phyloP scores from a whole-genome alignment of 164 flowering plant genomes.

The Nymphaea thermarum region DNA sequence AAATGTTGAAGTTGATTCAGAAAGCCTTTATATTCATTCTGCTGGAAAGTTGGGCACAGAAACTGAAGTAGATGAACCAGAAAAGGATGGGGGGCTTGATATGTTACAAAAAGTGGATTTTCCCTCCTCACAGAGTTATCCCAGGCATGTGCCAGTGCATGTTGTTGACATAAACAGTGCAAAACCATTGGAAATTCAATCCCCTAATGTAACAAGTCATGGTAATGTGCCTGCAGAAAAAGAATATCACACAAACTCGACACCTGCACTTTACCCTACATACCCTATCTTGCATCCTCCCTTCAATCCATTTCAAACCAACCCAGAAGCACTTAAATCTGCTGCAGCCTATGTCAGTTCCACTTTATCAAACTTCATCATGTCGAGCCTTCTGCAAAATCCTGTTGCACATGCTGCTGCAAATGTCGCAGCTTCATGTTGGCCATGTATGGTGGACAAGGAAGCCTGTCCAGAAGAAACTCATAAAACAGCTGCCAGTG shows the following conservation, averaged over 20 bases:
- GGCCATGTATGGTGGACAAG: conserved; percentile 36
- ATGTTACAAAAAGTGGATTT: conserved; percentile 20
- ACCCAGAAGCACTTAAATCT: conserved; percentile 31
- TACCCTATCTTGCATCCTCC: conserved; percentile 38
- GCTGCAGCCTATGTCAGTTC: conserved; percentile 46
- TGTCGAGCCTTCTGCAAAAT: conserved; percentile 62
- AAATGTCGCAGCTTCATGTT: conserved; percentile 58
- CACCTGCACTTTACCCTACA: conserved; percentile 34
- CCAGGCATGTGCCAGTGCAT: conserved; percentile 63
- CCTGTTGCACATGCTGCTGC: conserved; percentile 93
- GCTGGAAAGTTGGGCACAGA: conserved; percentile 11
- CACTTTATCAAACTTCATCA: conserved; percentile 46
- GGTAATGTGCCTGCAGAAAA: conserved; percentile 27
- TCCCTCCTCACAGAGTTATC: conserved; percentile 34
- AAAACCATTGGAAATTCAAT: conserved; percentile 17
- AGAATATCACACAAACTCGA: conserved; percentile 21
- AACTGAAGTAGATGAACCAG: conserved; percentile 8
- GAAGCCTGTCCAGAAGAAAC: conserved; percentile 25
- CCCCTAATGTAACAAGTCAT: conserved; percentile 20
- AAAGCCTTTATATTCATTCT: neutral
- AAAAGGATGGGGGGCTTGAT: conserved; percentile 13
- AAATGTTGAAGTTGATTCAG: neutral
- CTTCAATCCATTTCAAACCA: conserved; percentile 24
- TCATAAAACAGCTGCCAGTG: conserved; percentile 16
- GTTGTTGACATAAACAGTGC: conserved; percentile 39